phyloP scores from a whole-genome alignment of 495 filamentous ascomycete genomes.

The Terfezia boudieri region DNA sequence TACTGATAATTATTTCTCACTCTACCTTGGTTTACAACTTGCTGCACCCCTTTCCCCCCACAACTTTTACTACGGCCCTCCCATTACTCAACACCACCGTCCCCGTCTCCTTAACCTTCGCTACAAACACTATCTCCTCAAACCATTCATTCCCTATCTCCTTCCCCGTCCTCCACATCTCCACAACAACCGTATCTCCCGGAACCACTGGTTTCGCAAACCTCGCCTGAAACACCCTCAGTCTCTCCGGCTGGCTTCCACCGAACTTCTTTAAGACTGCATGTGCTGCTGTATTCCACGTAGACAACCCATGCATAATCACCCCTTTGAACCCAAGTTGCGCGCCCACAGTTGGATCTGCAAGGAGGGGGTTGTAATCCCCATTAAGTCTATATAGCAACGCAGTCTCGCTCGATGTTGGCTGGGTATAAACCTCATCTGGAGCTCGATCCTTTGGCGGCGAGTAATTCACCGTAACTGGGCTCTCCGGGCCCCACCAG shows the following conservation, averaged over 20 bases:
- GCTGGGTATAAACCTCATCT: slow-evolving; percentile 47
- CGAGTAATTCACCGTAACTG: slow-evolving; percentile 48
- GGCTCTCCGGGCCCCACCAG: slow-evolving; percentile 82
- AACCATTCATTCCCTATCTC: slow-evolving; percentile 35
- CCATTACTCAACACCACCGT: slow-evolving; percentile 72
- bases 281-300: slow-evolving; percentile 63
- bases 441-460: slow-evolving; percentile 48
- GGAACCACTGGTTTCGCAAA: slow-evolving; percentile 63
- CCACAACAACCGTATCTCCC: slow-evolving; percentile 46
- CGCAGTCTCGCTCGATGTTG: slow-evolving; percentile 46
- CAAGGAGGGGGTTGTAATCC: slow-evolving; percentile 81
- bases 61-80: slow-evolving; percentile 48
- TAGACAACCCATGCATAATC: slow-evolving; percentile 75
- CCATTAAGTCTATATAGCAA: slow-evolving; percentile 44
- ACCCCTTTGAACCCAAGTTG: slow-evolving; percentile 79
- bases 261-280: slow-evolving; percentile 50
- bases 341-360: slow-evolving; percentile 55
- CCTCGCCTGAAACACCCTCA: slow-evolving; percentile 68
- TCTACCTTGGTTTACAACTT: slow-evolving; percentile 31
- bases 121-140: slow-evolving; percentile 63
- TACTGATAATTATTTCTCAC: too few species aligned
- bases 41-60: slow-evolving; percentile 29
- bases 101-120: slow-evolving; percentile 34
- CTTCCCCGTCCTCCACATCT: slow-evolving; percentile 43
- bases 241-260: slow-evolving; percentile 50